Conservation (phyloP, 2,329 filamentous ascomycete species). For the Plectosphaerella plurivora region DNA sequence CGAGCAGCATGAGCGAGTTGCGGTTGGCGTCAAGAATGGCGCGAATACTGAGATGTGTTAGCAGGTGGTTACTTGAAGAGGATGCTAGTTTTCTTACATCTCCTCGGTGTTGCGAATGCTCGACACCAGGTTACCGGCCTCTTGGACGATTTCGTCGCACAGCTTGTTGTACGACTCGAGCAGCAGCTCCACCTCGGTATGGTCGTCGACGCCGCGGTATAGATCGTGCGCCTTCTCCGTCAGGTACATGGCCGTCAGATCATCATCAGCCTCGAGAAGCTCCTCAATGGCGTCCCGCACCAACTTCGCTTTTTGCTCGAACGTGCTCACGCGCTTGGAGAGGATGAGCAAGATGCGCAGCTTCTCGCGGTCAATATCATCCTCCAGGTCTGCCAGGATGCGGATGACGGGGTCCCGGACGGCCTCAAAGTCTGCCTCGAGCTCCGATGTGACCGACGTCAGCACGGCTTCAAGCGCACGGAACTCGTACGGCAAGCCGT, state of each 20-base stretch:
- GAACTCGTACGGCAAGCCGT: slow-evolving; percentile 86
- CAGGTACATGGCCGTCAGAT: slow-evolving; percentile 90
- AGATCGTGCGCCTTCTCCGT: slow-evolving; percentile 79
- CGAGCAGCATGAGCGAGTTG: slow-evolving; percentile 94
- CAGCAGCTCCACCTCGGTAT: slow-evolving; percentile 95
- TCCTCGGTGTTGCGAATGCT: slow-evolving; percentile 98
- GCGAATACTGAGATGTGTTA: slow-evolving; percentile 62
- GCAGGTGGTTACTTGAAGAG: not conserved
- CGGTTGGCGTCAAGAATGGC: slow-evolving; percentile 97
- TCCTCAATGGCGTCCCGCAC: slow-evolving; percentile 95
- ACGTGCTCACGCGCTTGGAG: slow-evolving; percentile 92
- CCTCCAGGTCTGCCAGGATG: slow-evolving; percentile 79
- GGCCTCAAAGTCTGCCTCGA: slow-evolving; percentile 92
- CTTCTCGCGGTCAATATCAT: slow-evolving; percentile 95
- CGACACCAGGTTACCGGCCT: slow-evolving; percentile 86
- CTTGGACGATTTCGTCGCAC: slow-evolving; percentile 95
- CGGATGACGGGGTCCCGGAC: slow-evolving; percentile 89
- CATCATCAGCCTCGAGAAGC: slow-evolving; percentile 91
- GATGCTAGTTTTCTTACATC: slow-evolving; percentile 72
- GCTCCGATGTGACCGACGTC: slow-evolving; percentile 84
- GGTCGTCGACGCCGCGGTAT: slow-evolving; percentile 73
- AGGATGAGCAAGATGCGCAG: slow-evolving; percentile 85
- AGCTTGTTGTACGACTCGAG: slow-evolving; percentile 97
- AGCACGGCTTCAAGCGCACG: slow-evolving; percentile 91
- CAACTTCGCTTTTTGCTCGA: slow-evolving; percentile 93